These are phyloP conservation scores for Alternaria hordeiaustralica DNA, from an alignment of 2,329 filamentous ascomycete species.

Conservation along the genomic window DNA sequence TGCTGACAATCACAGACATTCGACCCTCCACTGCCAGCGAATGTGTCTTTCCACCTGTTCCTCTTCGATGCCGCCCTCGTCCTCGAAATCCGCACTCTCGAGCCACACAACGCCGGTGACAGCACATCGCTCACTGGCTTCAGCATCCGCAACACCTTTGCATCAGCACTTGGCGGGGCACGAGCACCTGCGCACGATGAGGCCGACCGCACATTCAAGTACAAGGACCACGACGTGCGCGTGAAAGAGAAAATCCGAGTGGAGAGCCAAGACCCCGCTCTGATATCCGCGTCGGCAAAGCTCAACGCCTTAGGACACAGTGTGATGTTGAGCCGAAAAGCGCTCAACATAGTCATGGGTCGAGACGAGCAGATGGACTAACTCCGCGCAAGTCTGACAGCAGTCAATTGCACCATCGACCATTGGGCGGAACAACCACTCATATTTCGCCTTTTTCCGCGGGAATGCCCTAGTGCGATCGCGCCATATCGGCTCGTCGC, in stretches of 20 bases:
- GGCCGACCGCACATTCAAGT: conserved; percentile 77
- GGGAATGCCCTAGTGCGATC: conserved; percentile 24
- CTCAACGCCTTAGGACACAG: conserved; percentile 78
- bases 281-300: conserved; percentile 85
- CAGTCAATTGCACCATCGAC: conserved; percentile 13
- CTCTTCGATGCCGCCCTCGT: conserved; percentile 62
- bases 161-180: conserved; percentile 53
- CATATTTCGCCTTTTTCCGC: conserved; percentile 25
- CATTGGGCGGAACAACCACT: conserved; percentile 15
- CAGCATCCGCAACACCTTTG: conserved; percentile 63
- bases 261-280: conserved; percentile 85
- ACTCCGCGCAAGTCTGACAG: conserved; percentile 20
- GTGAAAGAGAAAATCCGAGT: conserved; percentile 90
- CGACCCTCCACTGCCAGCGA: conserved; percentile 66
- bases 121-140: conserved; percentile 51
- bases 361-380: conserved; percentile 54
- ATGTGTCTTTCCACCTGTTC: conserved; percentile 74
- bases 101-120: conserved; percentile 54
- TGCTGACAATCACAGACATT: conserved; percentile 55
- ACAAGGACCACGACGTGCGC: conserved; percentile 72
- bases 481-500: conserved; percentile 37
- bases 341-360: conserved; percentile 80
- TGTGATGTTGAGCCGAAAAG: conserved; percentile 71
- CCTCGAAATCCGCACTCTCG: conserved; percentile 71
- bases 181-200: conserved; percentile 62